Percentiles rank a stretch among this genome's conserved stretches.
Conservation (phyloP, 2,329 filamentous ascomycete species). For the Diaporthe ampelina region DNA sequence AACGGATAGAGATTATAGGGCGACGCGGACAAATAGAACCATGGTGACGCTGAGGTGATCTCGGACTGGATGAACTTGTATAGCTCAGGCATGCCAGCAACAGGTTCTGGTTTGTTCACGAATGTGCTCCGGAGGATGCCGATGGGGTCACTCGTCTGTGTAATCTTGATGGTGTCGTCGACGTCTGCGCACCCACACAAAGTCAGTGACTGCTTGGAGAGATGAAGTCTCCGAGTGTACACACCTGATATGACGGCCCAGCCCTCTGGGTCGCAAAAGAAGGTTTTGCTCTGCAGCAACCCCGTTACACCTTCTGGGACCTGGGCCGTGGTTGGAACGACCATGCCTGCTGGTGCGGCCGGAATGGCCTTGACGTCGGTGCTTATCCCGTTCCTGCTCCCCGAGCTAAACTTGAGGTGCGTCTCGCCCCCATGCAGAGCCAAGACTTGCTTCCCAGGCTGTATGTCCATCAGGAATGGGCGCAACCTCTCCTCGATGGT, state of each 20-base stretch:
- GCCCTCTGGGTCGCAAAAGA: slow-evolving; percentile 81
- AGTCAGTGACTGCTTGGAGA: neutral
- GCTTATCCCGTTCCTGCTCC: slow-evolving; percentile 79
- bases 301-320: slow-evolving; percentile 68
- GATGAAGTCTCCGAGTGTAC: slow-evolving; percentile 33
- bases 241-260: slow-evolving; percentile 86
- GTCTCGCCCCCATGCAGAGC: slow-evolving; percentile 66
- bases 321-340: slow-evolving; percentile 62
- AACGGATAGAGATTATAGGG: slow-evolving; percentile 96
- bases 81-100: slow-evolving; percentile 86
- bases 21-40: slow-evolving; percentile 94
- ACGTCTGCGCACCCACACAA: slow-evolving; percentile 69
- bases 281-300: slow-evolving; percentile 75
- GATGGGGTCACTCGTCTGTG: slow-evolving; percentile 82
- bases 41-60: slow-evolving; percentile 74
- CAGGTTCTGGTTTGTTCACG: slow-evolving; percentile 77
- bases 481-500: slow-evolving; percentile 77
- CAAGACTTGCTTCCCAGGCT: slow-evolving; percentile 77
- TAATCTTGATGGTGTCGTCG: slow-evolving; percentile 96
- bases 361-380: slow-evolving; percentile 71
- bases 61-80: slow-evolving; percentile 75
- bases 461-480: slow-evolving; percentile 84
- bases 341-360: slow-evolving; percentile 59
- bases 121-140: slow-evolving; percentile 90
- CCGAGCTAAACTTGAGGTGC: slow-evolving; percentile 74